Evolutionary conservation across 176 grass and related monocot genomes (phyloP).

Genomic region (Oryza nivara): DNA sequence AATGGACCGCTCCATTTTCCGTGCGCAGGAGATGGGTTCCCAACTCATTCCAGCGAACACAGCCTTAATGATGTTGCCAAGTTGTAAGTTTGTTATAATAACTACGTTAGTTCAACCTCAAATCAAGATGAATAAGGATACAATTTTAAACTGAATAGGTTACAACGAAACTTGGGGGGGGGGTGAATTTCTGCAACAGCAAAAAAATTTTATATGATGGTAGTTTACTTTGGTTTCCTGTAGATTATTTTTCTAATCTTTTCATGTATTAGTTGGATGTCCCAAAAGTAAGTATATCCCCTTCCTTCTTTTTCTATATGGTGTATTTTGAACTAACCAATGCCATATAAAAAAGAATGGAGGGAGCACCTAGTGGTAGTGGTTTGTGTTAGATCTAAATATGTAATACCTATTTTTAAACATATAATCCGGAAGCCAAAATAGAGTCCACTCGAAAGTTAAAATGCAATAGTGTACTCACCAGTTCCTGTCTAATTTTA

Average conservation of each 20-base stretch:
- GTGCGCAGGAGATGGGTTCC: no score
- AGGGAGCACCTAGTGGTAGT: neutral
- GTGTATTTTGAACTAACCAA: no score
- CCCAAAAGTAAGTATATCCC: neutral
- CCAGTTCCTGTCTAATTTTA: conserved; percentile 70
- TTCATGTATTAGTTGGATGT: neutral
- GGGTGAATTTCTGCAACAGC: neutral
- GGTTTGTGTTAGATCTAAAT: neutral
- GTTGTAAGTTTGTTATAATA: conserved; percentile 16
- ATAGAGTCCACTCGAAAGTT: conserved; percentile 2
- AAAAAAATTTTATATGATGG: neutral
- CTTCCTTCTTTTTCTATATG: no score
- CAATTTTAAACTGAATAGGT: neutral
- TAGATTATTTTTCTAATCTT: conserved; percentile 1
- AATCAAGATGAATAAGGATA: neutral
- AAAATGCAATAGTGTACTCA: conserved; percentile 41
- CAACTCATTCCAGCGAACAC: no score
- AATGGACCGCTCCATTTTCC: no score
- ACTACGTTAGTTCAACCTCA: neutral
- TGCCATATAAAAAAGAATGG: no score
- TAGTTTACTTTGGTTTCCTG: neutral
- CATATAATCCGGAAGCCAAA: neutral
- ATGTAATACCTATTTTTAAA: neutral
- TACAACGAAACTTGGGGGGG: neutral
- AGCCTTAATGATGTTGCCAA: neutral